A percentile compares a stretch with the other conserved stretches of the same genome.
Conservation (phyloP, 148 eudicot species). For the Chenopodium berlandieri region DNA sequence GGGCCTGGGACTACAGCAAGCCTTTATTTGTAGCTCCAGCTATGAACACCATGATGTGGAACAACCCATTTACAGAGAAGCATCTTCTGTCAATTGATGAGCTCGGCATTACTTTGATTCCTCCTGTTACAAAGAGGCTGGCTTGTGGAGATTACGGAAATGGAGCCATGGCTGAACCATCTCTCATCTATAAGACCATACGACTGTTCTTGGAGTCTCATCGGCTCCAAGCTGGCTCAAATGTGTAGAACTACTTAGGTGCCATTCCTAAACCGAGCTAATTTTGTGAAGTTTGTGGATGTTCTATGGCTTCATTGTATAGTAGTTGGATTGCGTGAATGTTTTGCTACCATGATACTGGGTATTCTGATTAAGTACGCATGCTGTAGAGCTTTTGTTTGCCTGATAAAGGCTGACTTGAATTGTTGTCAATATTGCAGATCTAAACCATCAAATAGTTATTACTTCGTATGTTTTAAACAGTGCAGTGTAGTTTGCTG, state of each 20-base stretch:
- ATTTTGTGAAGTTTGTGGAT: background rate
- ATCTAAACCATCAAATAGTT: background rate
- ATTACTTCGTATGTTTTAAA: too few species aligned
- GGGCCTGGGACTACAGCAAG: conserved; percentile 94
- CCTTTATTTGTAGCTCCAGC: conserved; percentile 93
- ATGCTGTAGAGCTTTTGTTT: background rate
- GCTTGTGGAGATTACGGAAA: conserved; percentile 95
- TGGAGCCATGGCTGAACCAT: conserved; percentile 63
- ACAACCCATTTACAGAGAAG: conserved; percentile 84
- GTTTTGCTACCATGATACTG: background rate
- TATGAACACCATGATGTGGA: conserved; percentile 97
- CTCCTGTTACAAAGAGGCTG: conserved; percentile 81
- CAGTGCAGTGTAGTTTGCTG: background rate
- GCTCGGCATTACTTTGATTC: conserved; percentile 76
- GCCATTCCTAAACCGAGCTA: background rate
- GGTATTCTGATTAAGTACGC: background rate
- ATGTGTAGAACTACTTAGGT: conserved; percentile 5
- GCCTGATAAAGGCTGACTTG: background rate
- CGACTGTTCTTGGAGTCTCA: conserved; percentile 66
- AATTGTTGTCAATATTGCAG: background rate
- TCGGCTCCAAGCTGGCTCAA: conserved; percentile 18
- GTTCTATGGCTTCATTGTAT: background rate
- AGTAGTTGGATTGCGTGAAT: background rate
- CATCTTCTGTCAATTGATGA: conserved; percentile 78
- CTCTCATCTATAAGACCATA: conserved; percentile 74